Percentiles rank a stretch among this genome's conserved stretches.
Evolutionary conservation across 257 asterid genomes (phyloP).

Genomic region (Jacaranda copaia): DNA sequence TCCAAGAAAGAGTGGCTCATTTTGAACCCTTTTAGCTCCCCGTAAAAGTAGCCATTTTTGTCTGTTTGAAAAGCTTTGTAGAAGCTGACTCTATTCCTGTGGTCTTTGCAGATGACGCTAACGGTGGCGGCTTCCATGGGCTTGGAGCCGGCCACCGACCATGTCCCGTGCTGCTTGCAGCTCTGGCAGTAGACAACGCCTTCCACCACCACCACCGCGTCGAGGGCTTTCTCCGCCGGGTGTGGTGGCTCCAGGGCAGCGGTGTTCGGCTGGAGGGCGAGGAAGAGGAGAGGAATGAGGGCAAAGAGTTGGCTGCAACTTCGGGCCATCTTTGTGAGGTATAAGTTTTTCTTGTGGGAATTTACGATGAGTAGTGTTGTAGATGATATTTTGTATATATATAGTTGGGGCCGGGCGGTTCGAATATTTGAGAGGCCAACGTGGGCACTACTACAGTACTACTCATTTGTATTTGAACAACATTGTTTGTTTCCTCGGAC

Average conservation of each 20-base stretch:
- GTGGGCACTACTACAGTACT: too few relatives aligned
- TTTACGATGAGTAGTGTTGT: not conserved
- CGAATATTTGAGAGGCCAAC: too few relatives aligned
- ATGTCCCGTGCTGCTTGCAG: slow-evolving; percentile 48
- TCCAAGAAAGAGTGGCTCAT: slow-evolving; percentile 55
- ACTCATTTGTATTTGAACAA: too few relatives aligned
- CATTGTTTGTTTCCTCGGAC: too few relatives aligned
- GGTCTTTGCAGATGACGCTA: slow-evolving; percentile 65
- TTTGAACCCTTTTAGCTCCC: slow-evolving; percentile 31
- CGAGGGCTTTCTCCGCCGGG: slow-evolving; percentile 32
- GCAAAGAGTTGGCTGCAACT: slow-evolving; percentile 26
- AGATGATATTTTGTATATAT: not conserved
- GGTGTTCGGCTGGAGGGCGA: slow-evolving; percentile 39
- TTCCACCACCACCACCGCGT: slow-evolving; percentile 49
- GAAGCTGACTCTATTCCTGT: slow-evolving; percentile 54
- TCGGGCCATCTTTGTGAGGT: slow-evolving; percentile 45
- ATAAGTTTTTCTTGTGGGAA: not conserved
- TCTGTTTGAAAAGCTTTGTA: slow-evolving; percentile 56
- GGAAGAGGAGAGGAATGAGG: slow-evolving; percentile 40
- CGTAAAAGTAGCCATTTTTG: slow-evolving; percentile 59
- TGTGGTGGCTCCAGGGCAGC: slow-evolving; percentile 12
- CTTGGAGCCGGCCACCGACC: slow-evolving; percentile 52
- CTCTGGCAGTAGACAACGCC: slow-evolving; percentile 67
- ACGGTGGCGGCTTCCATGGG: slow-evolving; percentile 52
- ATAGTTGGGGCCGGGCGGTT: too few relatives aligned